These are phyloP conservation scores for Cryptosporidium bovis DNA, from an alignment of 169 alveolate genomes.

Conservation along the genomic window DNA sequence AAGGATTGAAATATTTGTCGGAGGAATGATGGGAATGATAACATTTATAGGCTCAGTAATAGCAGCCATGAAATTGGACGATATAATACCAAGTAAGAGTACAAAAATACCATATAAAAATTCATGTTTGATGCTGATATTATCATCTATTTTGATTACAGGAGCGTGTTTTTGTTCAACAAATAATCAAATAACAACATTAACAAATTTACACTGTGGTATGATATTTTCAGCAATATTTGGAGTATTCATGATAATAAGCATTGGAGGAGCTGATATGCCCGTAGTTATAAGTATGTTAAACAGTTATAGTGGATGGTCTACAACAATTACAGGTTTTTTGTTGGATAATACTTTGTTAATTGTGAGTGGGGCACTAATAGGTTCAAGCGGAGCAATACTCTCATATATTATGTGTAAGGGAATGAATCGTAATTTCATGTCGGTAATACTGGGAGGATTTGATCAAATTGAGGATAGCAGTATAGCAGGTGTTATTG, in stretches of 20 bases:
- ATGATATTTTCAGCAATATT: conserved; percentile 78
- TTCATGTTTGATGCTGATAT: neutral
- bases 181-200: conserved; percentile 8
- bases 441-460: conserved; percentile 85
- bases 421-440: conserved; percentile 84
- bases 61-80: conserved; percentile 74
- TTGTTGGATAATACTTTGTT: conserved; percentile 82
- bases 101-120: conserved; percentile 36
- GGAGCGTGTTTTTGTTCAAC: conserved; percentile 47
- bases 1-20: conserved; percentile 45
- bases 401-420: conserved; percentile 83
- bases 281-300: conserved; percentile 88
- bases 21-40: conserved; percentile 46
- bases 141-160: conserved; percentile 2
- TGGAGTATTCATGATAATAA: conserved; percentile 87
- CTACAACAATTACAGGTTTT: conserved; percentile 86
- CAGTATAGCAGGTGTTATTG: conserved; percentile 46
- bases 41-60: conserved; percentile 72
- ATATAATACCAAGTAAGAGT: conserved; percentile 67
- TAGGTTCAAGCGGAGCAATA: conserved; percentile 84
- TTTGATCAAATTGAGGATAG: conserved; percentile 78
- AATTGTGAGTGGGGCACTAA: conserved; percentile 83
- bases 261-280: conserved; percentile 88
- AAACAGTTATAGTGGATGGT: conserved; percentile 90
- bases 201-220: conserved; percentile 68